phyloP scores from a whole-genome alignment of 306 rosid genomes.

The Quercus gilva region DNA sequence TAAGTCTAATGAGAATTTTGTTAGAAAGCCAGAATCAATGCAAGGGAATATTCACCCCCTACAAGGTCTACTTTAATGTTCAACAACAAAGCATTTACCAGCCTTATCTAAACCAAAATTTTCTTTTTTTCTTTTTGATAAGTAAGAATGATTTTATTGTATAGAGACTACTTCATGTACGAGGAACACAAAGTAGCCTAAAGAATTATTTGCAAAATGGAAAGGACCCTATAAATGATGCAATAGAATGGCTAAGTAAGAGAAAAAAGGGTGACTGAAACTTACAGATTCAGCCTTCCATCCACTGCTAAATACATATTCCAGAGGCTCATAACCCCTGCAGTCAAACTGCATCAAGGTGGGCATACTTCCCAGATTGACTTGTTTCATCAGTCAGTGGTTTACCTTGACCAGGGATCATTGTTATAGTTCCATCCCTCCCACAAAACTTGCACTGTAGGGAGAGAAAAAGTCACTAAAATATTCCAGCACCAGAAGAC shows the following conservation, averaged over 20 bases:
- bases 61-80: not conserved
- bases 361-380: slow-evolving; percentile 56
- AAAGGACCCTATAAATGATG: too few species aligned
- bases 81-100: not conserved
- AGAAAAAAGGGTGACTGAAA: slow-evolving; percentile 3
- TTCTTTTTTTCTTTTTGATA: not conserved
- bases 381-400: slow-evolving; percentile 59
- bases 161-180: too few species aligned
- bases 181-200: too few species aligned
- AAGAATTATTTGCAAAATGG: too few species aligned
- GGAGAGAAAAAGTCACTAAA: slow-evolving; percentile 19
- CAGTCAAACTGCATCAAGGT: slow-evolving; percentile 82
- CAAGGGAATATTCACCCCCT: not conserved
- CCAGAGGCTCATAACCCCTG: slow-evolving; percentile 82
- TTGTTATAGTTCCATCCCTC: slow-evolving; percentile 81
- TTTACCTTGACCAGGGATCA: slow-evolving; percentile 61
- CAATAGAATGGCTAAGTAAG: not conserved
- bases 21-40: not conserved
- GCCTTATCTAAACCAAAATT: not conserved
- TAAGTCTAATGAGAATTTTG: not conserved
- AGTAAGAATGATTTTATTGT: too few species aligned
- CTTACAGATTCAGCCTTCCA: slow-evolving; percentile 95
- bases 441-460: slow-evolving; percentile 88
- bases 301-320: slow-evolving; percentile 46
- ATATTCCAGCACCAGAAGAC: slow-evolving; percentile 14